phyloP scores from a whole-genome alignment of 169 alveolate species.

The Plasmodium fragile region DNA sequence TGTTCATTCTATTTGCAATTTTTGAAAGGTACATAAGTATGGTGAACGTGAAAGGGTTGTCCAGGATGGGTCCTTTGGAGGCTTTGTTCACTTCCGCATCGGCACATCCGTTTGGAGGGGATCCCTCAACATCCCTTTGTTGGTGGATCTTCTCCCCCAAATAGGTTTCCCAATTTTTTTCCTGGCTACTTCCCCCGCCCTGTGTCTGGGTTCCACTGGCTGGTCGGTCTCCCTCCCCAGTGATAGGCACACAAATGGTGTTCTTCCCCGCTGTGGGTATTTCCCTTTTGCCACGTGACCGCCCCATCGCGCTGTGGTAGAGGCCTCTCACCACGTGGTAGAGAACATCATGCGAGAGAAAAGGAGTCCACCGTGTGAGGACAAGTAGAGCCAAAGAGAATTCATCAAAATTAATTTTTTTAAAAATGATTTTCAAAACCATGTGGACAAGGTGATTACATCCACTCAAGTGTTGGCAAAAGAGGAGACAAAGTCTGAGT shows the following conservation, averaged over 20 bases:
- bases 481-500: conserved; percentile 14
- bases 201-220: background rate
- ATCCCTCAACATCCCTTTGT: background rate
- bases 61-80: background rate
- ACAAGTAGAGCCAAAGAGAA: conserved; percentile 3
- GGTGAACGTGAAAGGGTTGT: conserved; percentile 1
- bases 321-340: conserved; percentile 22
- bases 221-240: background rate
- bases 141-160: background rate
- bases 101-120: background rate
- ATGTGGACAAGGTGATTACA: conserved; percentile 12
- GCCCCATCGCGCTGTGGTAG: background rate
- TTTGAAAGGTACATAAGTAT: conserved; percentile 14
- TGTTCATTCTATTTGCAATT: conserved; percentile 27
- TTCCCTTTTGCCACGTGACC: background rate
- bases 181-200: background rate
- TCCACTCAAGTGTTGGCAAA: conserved; percentile 3
- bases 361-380: background rate
- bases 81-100: background rate
- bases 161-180: background rate
- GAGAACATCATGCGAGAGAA: conserved; percentile 34
- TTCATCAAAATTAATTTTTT: conserved; percentile 41
- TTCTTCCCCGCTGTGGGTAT: background rate
- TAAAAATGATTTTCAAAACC: background rate
- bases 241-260: background rate